These are phyloP conservation scores for Gregarina niphandrodes DNA, from an alignment of 169 alveolate species.

Conservation along the genomic window DNA sequence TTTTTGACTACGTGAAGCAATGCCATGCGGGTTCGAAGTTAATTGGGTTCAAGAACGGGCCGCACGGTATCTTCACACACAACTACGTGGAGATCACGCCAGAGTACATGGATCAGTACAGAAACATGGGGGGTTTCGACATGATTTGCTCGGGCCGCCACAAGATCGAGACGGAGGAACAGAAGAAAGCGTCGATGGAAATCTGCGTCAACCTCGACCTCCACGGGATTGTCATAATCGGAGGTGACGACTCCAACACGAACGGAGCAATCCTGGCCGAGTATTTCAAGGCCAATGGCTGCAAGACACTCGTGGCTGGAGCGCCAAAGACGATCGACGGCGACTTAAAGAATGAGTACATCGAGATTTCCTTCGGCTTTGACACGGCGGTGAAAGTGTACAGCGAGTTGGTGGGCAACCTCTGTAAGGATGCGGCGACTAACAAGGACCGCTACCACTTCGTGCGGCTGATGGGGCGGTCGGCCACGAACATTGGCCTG, in stretches of 20 bases:
- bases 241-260: constrained; percentile 96
- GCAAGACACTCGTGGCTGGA: constrained; percentile 60
- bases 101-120: constrained; percentile 66
- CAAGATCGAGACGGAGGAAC: constrained; percentile 69
- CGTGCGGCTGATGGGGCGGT: constrained; percentile 89
- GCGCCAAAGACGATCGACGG: constrained; percentile 98
- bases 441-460: constrained; percentile 75
- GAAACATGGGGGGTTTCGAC: constrained; percentile 91
- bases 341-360: constrained; percentile 72
- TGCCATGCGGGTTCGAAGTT: constrained; percentile 61
- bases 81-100: constrained; percentile 64
- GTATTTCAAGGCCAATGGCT: constrained; percentile 48
- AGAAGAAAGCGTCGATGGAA: constrained; percentile 51
- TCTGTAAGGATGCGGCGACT: constrained; percentile 63
- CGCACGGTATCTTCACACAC: constrained; percentile 69
- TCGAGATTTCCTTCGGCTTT: constrained; percentile 87
- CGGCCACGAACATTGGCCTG: constrained; percentile 88
- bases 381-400: constrained; percentile 92
- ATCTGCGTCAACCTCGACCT: constrained; percentile 59
- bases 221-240: constrained; percentile 86
- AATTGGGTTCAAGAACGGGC: constrained; percentile 73
- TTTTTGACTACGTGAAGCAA: constrained; percentile 63
- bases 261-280: constrained; percentile 91
- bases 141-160: constrained; percentile 93
- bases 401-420: constrained; percentile 74